Percentiles rank a stretch among this genome's conserved stretches.
Conservation (phyloP, 352 stramenopile species). For the Globisporangium splendens region DNA sequence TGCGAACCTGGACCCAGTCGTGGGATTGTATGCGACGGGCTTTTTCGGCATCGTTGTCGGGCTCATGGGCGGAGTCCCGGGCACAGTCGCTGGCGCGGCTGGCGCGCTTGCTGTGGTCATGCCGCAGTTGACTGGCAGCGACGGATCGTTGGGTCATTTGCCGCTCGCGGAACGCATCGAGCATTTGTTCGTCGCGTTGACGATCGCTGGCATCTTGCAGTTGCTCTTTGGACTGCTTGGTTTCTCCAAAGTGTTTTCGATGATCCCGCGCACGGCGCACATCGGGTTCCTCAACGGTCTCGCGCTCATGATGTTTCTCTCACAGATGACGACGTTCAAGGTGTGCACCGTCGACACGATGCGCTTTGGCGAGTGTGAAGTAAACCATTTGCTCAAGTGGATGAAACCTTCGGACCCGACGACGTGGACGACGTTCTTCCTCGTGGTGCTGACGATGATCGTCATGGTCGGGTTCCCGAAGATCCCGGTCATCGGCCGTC, state of each 20-base stretch:
- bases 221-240: slow-evolving; percentile 76
- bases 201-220: slow-evolving; percentile 85
- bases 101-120: slow-evolving; percentile 92
- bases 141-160: slow-evolving; percentile 46
- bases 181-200: slow-evolving; percentile 87
- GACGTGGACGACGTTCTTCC: slow-evolving; percentile 62
- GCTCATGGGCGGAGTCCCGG: slow-evolving; percentile 83
- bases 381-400: slow-evolving; percentile 63
- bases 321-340: slow-evolving; percentile 91
- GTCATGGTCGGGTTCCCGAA: slow-evolving; percentile 86
- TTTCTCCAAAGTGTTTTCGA: slow-evolving; percentile 88
- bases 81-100: slow-evolving; percentile 85
- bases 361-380: slow-evolving; percentile 76
- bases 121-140: slow-evolving; percentile 65
- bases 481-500: slow-evolving; percentile 49
- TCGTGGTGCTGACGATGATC: slow-evolving; percentile 76
- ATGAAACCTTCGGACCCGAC: slow-evolving; percentile 53
- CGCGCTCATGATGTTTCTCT: slow-evolving; percentile 92
- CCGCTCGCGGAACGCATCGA: slow-evolving; percentile 66
- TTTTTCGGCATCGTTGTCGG: slow-evolving; percentile 88
- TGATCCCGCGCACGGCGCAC: slow-evolving; percentile 94
- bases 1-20: slow-evolving; percentile 80
- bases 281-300: slow-evolving; percentile 96
- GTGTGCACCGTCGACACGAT: slow-evolving; percentile 51
- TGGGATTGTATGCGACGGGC: slow-evolving; percentile 91